phyloP scores from a whole-genome alignment of 2,329 filamentous ascomycete genomes.

The Fusarium gaditjirri region DNA sequence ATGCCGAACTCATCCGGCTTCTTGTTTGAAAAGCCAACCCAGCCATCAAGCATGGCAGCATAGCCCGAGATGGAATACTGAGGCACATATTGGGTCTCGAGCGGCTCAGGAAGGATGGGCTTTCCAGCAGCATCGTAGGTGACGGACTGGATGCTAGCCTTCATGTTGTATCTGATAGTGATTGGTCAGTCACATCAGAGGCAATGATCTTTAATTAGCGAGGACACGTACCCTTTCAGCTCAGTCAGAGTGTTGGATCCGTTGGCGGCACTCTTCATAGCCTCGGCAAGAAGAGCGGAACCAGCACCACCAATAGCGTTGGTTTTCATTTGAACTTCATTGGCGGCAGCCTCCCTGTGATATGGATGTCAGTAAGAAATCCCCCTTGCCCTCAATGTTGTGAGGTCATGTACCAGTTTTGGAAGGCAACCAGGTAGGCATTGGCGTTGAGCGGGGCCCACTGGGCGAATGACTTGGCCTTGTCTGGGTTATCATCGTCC shows the following conservation, averaged over 20 bases:
- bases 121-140: background rate
- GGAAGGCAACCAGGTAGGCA: background rate
- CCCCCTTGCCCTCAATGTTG: fast-evolving
- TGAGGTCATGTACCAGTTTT: background rate
- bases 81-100: background rate
- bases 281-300: background rate
- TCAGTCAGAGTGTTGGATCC: background rate
- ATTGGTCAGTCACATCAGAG: background rate
- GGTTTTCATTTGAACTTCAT: background rate
- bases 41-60: background rate
- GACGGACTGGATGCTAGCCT: background rate
- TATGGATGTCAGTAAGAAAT: background rate
- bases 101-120: background rate
- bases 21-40: background rate
- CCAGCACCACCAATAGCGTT: background rate
- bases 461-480: background rate
- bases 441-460: background rate
- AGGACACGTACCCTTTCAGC: background rate
- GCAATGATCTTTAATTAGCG: fast-evolving
- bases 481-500: background rate
- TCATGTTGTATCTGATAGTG: background rate
- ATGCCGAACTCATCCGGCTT: background rate
- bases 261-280: background rate
- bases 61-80: background rate
- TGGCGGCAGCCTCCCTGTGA: background rate